A percentile compares a stretch with the other conserved stretches of the same genome.
These are phyloP conservation scores for Yamadazyma tumulicola DNA, from an alignment of 805 yeast genomes.

Conservation along the genomic window DNA sequence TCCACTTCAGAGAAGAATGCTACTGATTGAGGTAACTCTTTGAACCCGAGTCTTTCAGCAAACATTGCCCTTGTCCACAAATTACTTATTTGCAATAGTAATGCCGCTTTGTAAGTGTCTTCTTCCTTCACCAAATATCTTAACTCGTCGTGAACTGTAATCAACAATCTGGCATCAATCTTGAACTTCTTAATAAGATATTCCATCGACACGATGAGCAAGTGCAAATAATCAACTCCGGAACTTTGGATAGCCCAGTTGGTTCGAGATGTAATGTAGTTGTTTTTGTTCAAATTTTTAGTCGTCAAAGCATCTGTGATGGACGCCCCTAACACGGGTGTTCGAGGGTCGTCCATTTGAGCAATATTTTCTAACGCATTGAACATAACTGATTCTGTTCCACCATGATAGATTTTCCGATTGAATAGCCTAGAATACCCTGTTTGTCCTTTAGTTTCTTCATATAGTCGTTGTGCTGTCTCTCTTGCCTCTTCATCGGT, in stretches of 20 bases:
- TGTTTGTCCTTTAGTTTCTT: slow-evolving; percentile 72
- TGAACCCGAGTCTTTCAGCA: slow-evolving; percentile 85
- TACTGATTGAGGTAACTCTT: slow-evolving; percentile 88
- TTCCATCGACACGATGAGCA: slow-evolving; percentile 82
- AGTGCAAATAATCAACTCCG: slow-evolving; percentile 93
- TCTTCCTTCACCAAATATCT: slow-evolving; percentile 72
- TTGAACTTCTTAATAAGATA: slow-evolving; percentile 62
- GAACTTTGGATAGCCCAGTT: slow-evolving; percentile 99
- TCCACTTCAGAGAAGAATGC: slow-evolving; percentile 96
- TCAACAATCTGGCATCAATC: slow-evolving; percentile 70
- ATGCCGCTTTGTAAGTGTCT: slow-evolving; percentile 72
- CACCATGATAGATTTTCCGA: slow-evolving; percentile 68
- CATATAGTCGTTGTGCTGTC: slow-evolving; percentile 66
- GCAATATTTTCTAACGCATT: slow-evolving; percentile 88
- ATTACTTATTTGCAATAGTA: slow-evolving; percentile 84
- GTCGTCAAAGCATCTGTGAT: slow-evolving; percentile 80
- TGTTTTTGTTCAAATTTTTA: slow-evolving; percentile 57
- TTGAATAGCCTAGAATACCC: slow-evolving; percentile 20
- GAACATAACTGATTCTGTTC: slow-evolving; percentile 89
- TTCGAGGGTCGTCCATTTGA: slow-evolving; percentile 70
- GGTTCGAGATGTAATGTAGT: slow-evolving; percentile 82
- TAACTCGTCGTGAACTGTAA: slow-evolving; percentile 95
- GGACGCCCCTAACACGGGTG: slow-evolving; percentile 92
- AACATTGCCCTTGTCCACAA: slow-evolving; percentile 96
- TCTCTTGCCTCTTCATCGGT: slow-evolving; percentile 61